Conservation (phyloP, 2,329 filamentous ascomycete species). For the Chaetomium sp. region DNA sequence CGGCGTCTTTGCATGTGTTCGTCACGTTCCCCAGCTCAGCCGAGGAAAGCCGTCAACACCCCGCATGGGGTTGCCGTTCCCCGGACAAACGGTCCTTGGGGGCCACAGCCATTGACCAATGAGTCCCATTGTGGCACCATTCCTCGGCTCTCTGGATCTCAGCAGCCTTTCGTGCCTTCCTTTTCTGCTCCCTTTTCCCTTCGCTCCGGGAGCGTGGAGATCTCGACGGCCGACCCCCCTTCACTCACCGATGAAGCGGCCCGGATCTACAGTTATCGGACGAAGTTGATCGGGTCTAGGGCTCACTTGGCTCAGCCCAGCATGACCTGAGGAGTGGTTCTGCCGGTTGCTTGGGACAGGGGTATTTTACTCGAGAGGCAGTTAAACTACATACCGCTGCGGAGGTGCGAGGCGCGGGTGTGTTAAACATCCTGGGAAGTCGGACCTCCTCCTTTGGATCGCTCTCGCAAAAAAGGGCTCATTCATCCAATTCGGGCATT, state of each 20-base stretch:
- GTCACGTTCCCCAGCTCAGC: conserved; percentile 29
- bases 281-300: background rate
- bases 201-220: background rate
- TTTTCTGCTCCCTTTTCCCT: background rate
- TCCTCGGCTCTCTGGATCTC: conserved; percentile 24
- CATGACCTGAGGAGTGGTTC: background rate
- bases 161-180: conserved; percentile 19
- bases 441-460: background rate
- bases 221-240: background rate
- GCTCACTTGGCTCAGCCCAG: background rate
- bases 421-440: too few relatives aligned
- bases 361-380: too few relatives aligned
- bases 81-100: conserved; percentile 34
- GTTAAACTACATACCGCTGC: too few relatives aligned
- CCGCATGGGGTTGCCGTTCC: conserved; percentile 26
- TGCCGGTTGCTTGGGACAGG: too few relatives aligned
- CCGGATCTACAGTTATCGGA: background rate
- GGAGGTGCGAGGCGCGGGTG: too few relatives aligned
- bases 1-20: conserved; percentile 13
- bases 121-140: conserved; percentile 4
- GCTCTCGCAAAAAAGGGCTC: background rate
- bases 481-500: background rate
- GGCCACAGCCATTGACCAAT: conserved; percentile 34
- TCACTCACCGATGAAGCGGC: background rate
- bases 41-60: conserved; percentile 36